A percentile compares a stretch with the other conserved stretches of the same genome.
These are phyloP conservation scores for Endotrypanum monterogeii DNA, from an alignment of 208 protist genomes.

Conservation along the genomic window DNA sequence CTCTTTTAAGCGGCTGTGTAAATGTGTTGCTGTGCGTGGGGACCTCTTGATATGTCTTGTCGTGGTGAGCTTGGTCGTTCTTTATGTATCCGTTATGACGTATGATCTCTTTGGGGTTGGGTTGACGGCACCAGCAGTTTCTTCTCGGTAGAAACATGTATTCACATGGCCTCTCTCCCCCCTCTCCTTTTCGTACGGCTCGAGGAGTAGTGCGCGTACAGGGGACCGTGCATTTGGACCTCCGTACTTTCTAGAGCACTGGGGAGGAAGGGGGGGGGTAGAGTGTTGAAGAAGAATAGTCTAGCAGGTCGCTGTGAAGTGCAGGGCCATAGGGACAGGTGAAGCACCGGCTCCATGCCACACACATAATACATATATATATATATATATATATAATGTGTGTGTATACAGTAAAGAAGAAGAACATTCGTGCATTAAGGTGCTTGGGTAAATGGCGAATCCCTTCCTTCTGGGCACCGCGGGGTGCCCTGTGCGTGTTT, in stretches of 20 bases:
- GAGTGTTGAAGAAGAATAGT: too few species aligned
- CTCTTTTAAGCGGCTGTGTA: background rate
- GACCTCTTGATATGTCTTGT: conserved; percentile 16
- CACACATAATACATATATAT: background rate
- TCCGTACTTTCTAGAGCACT: too few species aligned
- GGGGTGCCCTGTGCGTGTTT: too few species aligned
- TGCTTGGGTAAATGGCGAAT: too few species aligned
- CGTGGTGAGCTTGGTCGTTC: conserved; percentile 16
- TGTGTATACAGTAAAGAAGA: too few species aligned
- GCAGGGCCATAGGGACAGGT: background rate
- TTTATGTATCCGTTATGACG: conserved; percentile 18
- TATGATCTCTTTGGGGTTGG: background rate
- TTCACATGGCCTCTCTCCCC: background rate
- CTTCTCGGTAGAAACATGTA: background rate
- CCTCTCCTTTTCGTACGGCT: too few species aligned
- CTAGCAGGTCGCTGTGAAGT: background rate
- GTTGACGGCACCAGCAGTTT: background rate
- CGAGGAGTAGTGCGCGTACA: too few species aligned
- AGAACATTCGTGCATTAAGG: too few species aligned
- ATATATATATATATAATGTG: background rate
- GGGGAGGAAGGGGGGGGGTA: background rate
- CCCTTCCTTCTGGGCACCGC: too few species aligned
- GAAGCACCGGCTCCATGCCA: background rate
- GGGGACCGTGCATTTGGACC: too few species aligned
- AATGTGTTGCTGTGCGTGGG: background rate